A percentile compares a stretch with the other conserved stretches of the same genome.
phyloP scores from a whole-genome alignment of 306 rosid species.

The Lathyrus aphaca region DNA sequence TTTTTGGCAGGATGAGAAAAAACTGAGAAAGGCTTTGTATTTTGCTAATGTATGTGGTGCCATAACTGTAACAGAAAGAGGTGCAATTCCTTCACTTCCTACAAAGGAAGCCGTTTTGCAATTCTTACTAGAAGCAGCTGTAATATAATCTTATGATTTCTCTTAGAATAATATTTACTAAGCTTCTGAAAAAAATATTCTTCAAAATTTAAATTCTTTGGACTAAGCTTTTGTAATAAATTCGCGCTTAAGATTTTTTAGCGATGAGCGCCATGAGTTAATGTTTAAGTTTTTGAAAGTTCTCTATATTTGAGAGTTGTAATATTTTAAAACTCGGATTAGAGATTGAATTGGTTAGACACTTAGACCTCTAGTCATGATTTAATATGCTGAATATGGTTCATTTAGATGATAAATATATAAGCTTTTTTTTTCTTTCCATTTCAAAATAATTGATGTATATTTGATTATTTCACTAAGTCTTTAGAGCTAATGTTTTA shows the following conservation, averaged over 20 bases:
- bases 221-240: slow-evolving; percentile 17
- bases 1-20: slow-evolving; percentile 61
- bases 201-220: not conserved
- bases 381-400: no score
- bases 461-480: no score
- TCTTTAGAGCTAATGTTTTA: no score
- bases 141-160: slow-evolving; percentile 40
- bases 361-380: no score
- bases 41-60: slow-evolving; percentile 87
- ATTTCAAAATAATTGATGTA: no score
- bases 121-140: slow-evolving; percentile 51
- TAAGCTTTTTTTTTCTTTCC: no score
- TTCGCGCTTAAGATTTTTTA: slow-evolving; percentile 25
- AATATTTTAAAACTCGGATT: no score
- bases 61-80: slow-evolving; percentile 71
- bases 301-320: no score
- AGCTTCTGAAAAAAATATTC: slow-evolving; percentile 1
- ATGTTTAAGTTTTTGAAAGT: not conserved
- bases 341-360: no score
- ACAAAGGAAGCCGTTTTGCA: slow-evolving; percentile 63
- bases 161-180: slow-evolving; percentile 22
- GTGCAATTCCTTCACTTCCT: slow-evolving; percentile 92
- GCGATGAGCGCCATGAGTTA: not conserved
- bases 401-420: no score
- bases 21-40: slow-evolving; percentile 62